Evolutionary conservation across 352 stramenopile genomes (phyloP), one percentile per base, ranked within the genome.

Genomic region (Pythium guiyangense): DNA sequence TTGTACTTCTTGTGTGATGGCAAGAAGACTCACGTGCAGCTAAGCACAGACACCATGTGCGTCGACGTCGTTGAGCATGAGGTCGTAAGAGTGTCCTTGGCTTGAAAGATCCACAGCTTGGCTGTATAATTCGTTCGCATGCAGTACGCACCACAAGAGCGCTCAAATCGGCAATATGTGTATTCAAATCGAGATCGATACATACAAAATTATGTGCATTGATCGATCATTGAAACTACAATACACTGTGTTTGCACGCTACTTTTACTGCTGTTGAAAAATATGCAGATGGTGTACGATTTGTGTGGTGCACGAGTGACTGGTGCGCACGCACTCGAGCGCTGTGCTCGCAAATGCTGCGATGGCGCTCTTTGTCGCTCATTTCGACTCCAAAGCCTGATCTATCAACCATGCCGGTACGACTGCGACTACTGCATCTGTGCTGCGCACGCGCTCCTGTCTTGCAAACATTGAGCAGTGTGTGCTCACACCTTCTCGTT

Each of bases 381-480:
- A 63, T 63, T 63, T 63, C 49, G 57, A 63, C 57, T 63, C 57
- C 57, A 63, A 63, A 63, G 57, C 57, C 54, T 58, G 57, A 63
- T 58, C 49, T n/a, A 58, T 58, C 49, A 34, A 63, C 17, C 57
- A 63, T 63, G 57, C 57, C 57, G 54, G 57, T 63, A 52, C 43
- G 57, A 42, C 8, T 17, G 14, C 39, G 42, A 25, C n/a, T n/a
- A n/a, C n/a, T n/a, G n/a, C n/a, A n/a, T n/a, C 15, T 34, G 25
- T 25, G 31, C 29, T 42, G 27, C 2, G 35, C 1, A 10, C 44
- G 48, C n/a, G 26, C 11, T 27, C 15, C n/a, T 35, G 29, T 9
- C 11, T 11, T 18, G 29, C 29, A 4, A 54, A 22, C 27, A 26
- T 29, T 31, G 22, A 31, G 44, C 27, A 27, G 11, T 6, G 6